Evolutionary conservation across 805 yeast genomes (phyloP).

Genomic region (Brettanomyces custersianus): DNA sequence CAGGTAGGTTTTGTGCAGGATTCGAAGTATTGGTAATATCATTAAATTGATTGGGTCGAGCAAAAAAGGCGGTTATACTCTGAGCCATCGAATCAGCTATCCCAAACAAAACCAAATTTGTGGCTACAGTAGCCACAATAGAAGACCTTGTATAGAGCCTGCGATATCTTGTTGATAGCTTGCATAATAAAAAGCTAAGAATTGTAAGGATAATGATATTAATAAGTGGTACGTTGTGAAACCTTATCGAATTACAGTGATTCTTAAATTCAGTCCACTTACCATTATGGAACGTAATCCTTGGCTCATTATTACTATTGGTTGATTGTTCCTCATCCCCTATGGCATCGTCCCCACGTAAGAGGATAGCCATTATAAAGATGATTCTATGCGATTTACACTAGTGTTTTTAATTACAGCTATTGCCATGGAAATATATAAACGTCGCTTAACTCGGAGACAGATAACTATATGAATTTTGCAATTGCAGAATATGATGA

Average conservation of each 20-base stretch:
- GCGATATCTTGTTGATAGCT: constrained; percentile 50
- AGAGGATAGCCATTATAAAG: too few species aligned
- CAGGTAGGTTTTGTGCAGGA: background rate
- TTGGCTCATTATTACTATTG: too few species aligned
- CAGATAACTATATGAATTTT: too few species aligned
- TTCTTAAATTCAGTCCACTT: constrained; percentile 5
- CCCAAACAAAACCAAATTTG: constrained; percentile 76
- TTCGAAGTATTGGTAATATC: background rate
- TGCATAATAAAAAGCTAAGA: constrained; percentile 40
- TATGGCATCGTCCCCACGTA: too few species aligned
- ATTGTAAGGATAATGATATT: constrained; percentile 44
- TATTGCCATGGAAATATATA: too few species aligned
- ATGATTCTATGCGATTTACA: too few species aligned
- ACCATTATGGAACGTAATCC: too few species aligned
- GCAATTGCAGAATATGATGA: too few species aligned
- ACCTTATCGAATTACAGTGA: constrained; percentile 10
- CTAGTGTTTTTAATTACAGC: too few species aligned
- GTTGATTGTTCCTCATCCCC: too few species aligned
- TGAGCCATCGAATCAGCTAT: constrained; percentile 92
- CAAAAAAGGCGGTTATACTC: constrained; percentile 34
- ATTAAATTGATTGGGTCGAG: constrained; percentile 1
- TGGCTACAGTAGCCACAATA: constrained; percentile 66
- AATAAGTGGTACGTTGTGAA: constrained; percentile 44
- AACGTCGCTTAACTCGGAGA: too few species aligned
- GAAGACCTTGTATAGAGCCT: constrained; percentile 55